phyloP scores from a whole-genome alignment of 2,329 filamentous ascomycete species.

The Teratosphaeria viscida region DNA sequence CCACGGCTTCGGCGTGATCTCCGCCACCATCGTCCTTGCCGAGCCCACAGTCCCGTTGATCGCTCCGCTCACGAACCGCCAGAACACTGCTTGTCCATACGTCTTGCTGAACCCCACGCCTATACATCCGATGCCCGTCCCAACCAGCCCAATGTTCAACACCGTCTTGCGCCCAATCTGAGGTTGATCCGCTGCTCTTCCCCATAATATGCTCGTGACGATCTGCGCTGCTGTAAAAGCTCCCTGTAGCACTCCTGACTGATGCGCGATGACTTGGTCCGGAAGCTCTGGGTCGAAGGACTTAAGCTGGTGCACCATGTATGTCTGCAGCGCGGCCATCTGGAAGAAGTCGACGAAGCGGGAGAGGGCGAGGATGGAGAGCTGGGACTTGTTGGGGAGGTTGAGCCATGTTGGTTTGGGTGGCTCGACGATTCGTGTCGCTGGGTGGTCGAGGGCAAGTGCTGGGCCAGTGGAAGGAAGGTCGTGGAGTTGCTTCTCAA shows the following conservation, averaged over 20 bases:
- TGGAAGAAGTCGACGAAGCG: constrained; percentile 37
- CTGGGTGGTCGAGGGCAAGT: neutral
- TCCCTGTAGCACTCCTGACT: constrained; percentile 32
- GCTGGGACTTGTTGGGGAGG: constrained; percentile 31
- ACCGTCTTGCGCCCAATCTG: constrained; percentile 36
- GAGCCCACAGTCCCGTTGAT: constrained; percentile 33
- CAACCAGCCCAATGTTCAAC: constrained; percentile 29
- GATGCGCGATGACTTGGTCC: constrained; percentile 36
- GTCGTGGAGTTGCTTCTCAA: neutral
- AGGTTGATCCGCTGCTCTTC: constrained; percentile 30
- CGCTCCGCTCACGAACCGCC: constrained; percentile 30
- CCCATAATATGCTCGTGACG: constrained; percentile 33
- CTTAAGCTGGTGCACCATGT: constrained; percentile 34
- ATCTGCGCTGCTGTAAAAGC: constrained; percentile 34
- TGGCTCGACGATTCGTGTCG: constrained; percentile 2
- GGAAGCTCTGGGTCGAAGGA: constrained; percentile 34
- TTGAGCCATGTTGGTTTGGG: constrained; percentile 29
- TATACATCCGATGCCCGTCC: constrained; percentile 29
- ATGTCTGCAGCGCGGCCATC: constrained; percentile 34
- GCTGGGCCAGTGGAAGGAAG: neutral
- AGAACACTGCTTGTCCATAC: constrained; percentile 31
- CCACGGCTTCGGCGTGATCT: constrained; percentile 30
- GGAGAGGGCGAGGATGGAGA: constrained; percentile 30
- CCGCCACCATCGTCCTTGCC: constrained; percentile 33
- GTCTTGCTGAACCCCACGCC: constrained; percentile 30